Evolutionary conservation across 805 yeast genomes (phyloP), one percentile per base, ranked within the genome.

Genomic region (Cyberlindnera meyerae): DNA sequence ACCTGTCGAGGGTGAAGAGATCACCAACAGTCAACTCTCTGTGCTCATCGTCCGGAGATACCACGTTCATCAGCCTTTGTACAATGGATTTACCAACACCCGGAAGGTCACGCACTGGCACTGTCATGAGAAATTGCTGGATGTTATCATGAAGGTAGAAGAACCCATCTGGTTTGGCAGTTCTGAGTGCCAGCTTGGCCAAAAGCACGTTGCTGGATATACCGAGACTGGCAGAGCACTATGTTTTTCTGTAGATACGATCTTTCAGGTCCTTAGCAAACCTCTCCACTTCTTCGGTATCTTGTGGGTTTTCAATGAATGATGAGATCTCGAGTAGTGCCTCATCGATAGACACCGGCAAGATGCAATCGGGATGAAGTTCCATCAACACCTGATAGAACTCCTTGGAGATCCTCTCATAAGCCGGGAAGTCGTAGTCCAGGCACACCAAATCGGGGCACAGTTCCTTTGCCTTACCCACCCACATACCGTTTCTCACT

Each of bases 291-390:
- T 34, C 30, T 5, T 47, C 47, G 17, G 56, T 54, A 25, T 54
- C 60, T 18, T 41, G 37, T 18, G 41, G 36, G 12, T 37, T 41
- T 31, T 44, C 33, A 17, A 63, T 24, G 2, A 56, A 29, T 0
- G 70, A 49, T 0, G 79, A 62, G 1, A 81, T 67, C 48, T 86
- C 95, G 8, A 86, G 54, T n/a, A 93, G 61, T 0, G 88, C 96
- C 54, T 93, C 98, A 57, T 93, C 97, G 4, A 93, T 79, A 43
- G 94, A 87, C 1, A 93, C 85, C 0, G 97, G 97, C 21, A 79
- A 67, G 5, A 54, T 36, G 14, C 43, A 40, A 42, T 59, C 59
- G 18, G 69, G 63, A 0, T 63, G 53, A n/a, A 68, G 51, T 0
- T 62, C 57, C 2, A 76, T 39, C 32, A 93, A 60, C 11, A 72